Base-by-base conservation (phyloP, 2,329 filamentous ascomycete genomes). In the Paracorniculantispora psalliotae region DNA sequence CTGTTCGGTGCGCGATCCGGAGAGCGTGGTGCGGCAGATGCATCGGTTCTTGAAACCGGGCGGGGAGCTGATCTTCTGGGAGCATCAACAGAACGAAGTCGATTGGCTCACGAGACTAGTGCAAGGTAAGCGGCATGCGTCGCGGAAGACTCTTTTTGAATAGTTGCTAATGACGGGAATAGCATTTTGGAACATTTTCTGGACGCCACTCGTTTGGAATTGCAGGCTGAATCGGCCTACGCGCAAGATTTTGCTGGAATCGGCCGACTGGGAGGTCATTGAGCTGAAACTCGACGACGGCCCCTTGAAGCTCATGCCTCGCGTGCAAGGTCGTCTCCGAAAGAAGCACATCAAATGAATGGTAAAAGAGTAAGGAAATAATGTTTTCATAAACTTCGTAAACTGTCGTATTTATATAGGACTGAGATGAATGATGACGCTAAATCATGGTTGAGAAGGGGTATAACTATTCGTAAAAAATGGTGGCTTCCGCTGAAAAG, bases 61-160 rank as follows among this genome's bases (percentile, higher is more conserved):
- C 2, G 77, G 77, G 12, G 71, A 69, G 50, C 73, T 79, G 59
- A 67, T 79, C n/a, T 78, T 79, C 58, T 78, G 77, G 72, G 77
- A 79, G 61, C 76, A 78, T 58, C 64, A 62, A 54, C 61, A 60
- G 54, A 72, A 63, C 55, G 60, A 61, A 21, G 23, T 28, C 17
- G 60, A 71, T 28, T 23, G 19, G 39, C 25, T 71, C 19, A 75
- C 74, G 4, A 59, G 59, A 33, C 37, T 62, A 30, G 67, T 56
- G 19, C 70, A 72, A 66, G 63, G 70, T 72, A 64, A 37, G 66
- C 63, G 13, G 30, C 33, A 19, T 30, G 17, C 12, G 6, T 12
- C 33, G 12, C 4, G 33, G 4, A 12, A 3, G 12, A 37, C 17
- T 9, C 12, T 12, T 4, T 60, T 64, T 15, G 5, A 12, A 30